Base-by-base conservation (phyloP, 139 green algal genomes). In the Chlorella sp. region DNA sequence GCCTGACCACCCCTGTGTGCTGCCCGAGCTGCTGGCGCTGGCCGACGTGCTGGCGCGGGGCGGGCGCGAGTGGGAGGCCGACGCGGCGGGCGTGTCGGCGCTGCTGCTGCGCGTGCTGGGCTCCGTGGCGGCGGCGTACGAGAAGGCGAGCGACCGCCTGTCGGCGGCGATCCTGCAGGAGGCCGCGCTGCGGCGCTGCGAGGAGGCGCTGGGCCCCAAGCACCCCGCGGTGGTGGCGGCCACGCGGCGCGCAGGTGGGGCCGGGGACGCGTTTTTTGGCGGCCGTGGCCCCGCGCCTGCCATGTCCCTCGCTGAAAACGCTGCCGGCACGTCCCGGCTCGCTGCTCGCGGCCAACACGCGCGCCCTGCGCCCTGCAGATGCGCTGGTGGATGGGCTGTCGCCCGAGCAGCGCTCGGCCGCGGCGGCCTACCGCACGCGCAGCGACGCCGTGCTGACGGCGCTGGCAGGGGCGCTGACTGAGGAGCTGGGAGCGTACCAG, bases 1-100 rank as follows among this genome's bases (percentile, higher is more conserved):
- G 7, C 21, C 59, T 1, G 59, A 84, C 29, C 84, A 89, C 65
- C 84, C 82, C 55, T 58, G 82, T 84, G 8, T 81, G 27, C 61
- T 89, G 45, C 74, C 79, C 9, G 84, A 88, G 80, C 75, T 86
- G 38, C 38, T 79, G 40, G 77, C 83, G 21, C 72, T 89, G 14
- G 64, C 33, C 6, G 63, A 33, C 5, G 55, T 87, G 60, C 75
- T 89, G 31, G 59, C 63, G 38, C n/a, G n/a, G 8, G 29, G 5
- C 3, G 55, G 70, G 5, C 35, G 45, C 0, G 77, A 84, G n/a
- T 88, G 84, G 84, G 33, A 76, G 50, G 43, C 31, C 0, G 79
- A 89, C 61, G 84, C 82, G 6, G 41, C 45, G 0, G 74, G 65
- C 8, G 73, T 84, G 14, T 38, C 79, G 7, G 67, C 71, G 3